phyloP scores from a whole-genome alignment of 768 basidiomycete genomes.

The Clitopilus passeckerianus region DNA sequence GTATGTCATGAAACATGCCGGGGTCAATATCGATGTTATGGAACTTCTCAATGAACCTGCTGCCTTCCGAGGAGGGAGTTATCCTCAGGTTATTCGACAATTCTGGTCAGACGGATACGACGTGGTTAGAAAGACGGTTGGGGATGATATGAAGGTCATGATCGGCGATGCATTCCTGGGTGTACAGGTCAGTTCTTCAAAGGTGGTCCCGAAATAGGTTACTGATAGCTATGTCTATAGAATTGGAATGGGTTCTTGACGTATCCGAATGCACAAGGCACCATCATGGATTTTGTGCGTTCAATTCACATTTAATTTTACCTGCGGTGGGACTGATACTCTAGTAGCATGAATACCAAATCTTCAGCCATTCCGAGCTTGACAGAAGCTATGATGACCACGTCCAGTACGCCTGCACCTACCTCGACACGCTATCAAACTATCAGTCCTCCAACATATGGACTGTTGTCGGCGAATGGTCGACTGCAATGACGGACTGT shows the following conservation, averaged over 20 bases:
- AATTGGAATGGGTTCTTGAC: slow-evolving; percentile 59
- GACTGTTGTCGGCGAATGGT: slow-evolving; percentile 82
- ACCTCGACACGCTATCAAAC: slow-evolving; percentile 34
- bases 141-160: slow-evolving; percentile 51
- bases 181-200: slow-evolving; percentile 32
- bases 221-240: slow-evolving; percentile 20
- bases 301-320: not conserved
- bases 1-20: slow-evolving; percentile 48
- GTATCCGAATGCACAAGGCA: slow-evolving; percentile 45
- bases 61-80: slow-evolving; percentile 41
- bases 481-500: slow-evolving; percentile 69
- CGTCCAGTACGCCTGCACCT: slow-evolving; percentile 52
- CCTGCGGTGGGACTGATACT: not conserved
- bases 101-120: slow-evolving; percentile 61
- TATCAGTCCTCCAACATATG: slow-evolving; percentile 56
- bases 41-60: slow-evolving; percentile 71
- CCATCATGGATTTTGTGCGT: slow-evolving; percentile 60
- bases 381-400: slow-evolving; percentile 51
- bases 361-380: slow-evolving; percentile 59
- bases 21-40: slow-evolving; percentile 54
- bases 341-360: slow-evolving; percentile 64
- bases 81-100: slow-evolving; percentile 37
- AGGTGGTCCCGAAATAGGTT: not conserved
- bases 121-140: slow-evolving; percentile 46
- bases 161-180: slow-evolving; percentile 71